Evolutionary conservation across 2,329 filamentous ascomycete genomes (phyloP).

Genomic region (Ilyonectria robusta): DNA sequence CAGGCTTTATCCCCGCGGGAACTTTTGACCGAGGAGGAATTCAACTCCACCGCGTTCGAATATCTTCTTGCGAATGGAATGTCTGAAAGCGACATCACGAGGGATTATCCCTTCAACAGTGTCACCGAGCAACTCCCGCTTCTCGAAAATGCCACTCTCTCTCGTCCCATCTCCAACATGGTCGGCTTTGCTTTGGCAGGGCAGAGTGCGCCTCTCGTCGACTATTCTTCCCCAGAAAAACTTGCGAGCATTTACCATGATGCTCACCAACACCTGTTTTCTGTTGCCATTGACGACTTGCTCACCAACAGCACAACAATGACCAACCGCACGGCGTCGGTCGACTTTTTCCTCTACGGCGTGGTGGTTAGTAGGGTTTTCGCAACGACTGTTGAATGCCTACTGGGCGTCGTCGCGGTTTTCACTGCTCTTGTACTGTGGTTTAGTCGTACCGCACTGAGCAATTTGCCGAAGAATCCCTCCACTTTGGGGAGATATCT

Average conservation of each 20-base stretch:
- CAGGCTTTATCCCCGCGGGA: slow-evolving; percentile 18
- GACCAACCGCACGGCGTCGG: slow-evolving; percentile 2
- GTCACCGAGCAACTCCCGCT: slow-evolving; percentile 47
- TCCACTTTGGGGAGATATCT: slow-evolving; percentile 43
- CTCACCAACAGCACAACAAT: slow-evolving; percentile 35
- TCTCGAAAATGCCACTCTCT: slow-evolving; percentile 29
- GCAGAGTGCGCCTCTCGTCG: background rate
- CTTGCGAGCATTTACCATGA: slow-evolving; percentile 38
- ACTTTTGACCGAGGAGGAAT: slow-evolving; percentile 42
- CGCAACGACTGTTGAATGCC: slow-evolving; percentile 48
- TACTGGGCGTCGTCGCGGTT: slow-evolving; percentile 43
- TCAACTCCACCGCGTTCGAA: slow-evolving; percentile 55
- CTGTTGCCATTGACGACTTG: slow-evolving; percentile 38
- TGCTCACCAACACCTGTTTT: slow-evolving; percentile 52
- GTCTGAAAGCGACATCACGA: background rate
- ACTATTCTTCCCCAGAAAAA: slow-evolving; percentile 23
- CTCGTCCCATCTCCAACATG: slow-evolving; percentile 49
- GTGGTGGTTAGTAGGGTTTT: slow-evolving; percentile 53
- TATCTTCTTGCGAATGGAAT: slow-evolving; percentile 50
- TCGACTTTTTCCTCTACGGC: slow-evolving; percentile 42
- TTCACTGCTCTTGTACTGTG: slow-evolving; percentile 38
- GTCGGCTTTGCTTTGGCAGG: slow-evolving; percentile 52
- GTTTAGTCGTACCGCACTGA: slow-evolving; percentile 13
- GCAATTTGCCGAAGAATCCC: slow-evolving; percentile 44
- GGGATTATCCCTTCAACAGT: slow-evolving; percentile 44